Conservation (phyloP, 2,329 filamentous ascomycete genomes). For the Fusarium sp. region DNA sequence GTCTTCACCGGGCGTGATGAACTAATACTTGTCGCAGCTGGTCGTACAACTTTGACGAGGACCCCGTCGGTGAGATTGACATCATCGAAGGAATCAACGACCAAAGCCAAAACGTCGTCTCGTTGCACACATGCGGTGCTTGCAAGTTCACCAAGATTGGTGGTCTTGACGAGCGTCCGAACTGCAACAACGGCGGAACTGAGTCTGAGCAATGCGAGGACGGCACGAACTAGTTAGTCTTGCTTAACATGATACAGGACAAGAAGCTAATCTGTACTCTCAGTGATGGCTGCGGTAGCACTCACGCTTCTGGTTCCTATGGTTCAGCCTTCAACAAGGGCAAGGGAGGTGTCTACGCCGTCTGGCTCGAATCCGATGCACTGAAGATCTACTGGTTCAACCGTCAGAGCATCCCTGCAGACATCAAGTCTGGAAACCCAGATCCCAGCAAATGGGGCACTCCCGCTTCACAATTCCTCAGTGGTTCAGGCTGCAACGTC, state of each 20-base stretch:
- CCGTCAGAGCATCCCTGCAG: slow-evolving; percentile 67
- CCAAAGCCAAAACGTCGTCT: slow-evolving; percentile 66
- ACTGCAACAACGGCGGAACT: slow-evolving; percentile 61
- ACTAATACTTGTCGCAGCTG: background rate
- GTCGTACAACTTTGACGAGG: slow-evolving; percentile 25
- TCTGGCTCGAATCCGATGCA: slow-evolving; percentile 73
- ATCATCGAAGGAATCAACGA: slow-evolving; percentile 79
- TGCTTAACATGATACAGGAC: rapidly evolving
- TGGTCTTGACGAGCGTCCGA: slow-evolving; percentile 50
- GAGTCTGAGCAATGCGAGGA: slow-evolving; percentile 34
- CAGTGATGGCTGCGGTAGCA: slow-evolving; percentile 17
- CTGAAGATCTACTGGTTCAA: slow-evolving; percentile 84
- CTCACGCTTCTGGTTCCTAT: slow-evolving; percentile 7
- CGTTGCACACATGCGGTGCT: slow-evolving; percentile 70
- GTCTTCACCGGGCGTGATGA: rapidly evolving
- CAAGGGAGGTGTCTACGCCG: slow-evolving; percentile 74
- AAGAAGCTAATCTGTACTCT: background rate
- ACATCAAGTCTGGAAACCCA: slow-evolving; percentile 68
- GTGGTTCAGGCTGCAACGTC: slow-evolving; percentile 74
- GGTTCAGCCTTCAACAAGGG: slow-evolving; percentile 39
- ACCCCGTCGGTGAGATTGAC: slow-evolving; percentile 72
- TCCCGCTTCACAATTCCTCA: slow-evolving; percentile 73
- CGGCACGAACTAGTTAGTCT: slow-evolving; percentile 20
- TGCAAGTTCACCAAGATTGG: slow-evolving; percentile 59
- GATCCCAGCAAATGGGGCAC: slow-evolving; percentile 72